Conservation (phyloP, 805 yeast genomes). For the Maudiozyma turicensis region DNA sequence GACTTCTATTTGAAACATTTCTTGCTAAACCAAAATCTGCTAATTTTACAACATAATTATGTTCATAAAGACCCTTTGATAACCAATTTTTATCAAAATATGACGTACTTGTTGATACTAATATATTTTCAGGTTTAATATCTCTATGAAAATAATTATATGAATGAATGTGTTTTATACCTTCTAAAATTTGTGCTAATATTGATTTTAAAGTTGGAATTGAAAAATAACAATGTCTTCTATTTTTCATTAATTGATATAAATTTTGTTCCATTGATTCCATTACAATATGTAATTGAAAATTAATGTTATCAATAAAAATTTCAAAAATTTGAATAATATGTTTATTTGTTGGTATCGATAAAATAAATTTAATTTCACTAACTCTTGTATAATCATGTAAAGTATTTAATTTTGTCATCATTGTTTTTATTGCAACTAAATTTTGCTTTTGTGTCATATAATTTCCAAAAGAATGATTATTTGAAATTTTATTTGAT, state of each 20-base stretch:
- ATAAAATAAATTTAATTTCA: constrained; percentile 56
- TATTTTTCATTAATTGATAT: constrained; percentile 61
- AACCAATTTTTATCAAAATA: constrained; percentile 37
- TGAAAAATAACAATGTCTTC: constrained; percentile 46
- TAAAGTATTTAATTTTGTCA: constrained; percentile 40
- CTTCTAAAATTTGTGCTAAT: constrained; percentile 61
- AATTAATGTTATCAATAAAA: constrained; percentile 55
- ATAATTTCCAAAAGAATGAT: constrained; percentile 19
- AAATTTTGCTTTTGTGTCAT: constrained; percentile 29
- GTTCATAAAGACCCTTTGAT: constrained; percentile 17
- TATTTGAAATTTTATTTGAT: constrained; percentile 5
- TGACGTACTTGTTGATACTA: constrained; percentile 49
- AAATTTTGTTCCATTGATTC: constrained; percentile 80
- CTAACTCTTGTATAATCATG: constrained; percentile 51
- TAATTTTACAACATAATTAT: constrained; percentile 53
- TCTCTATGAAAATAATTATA: constrained; percentile 65
- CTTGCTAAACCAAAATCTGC: constrained; percentile 80
- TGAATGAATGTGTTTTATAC: constrained; percentile 73
- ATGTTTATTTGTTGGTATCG: constrained; percentile 61
- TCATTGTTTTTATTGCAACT: constrained; percentile 82
- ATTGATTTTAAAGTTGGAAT: constrained; percentile 54
- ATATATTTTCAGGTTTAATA: constrained; percentile 86
- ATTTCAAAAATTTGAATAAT: constrained; percentile 70
- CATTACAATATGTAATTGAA: constrained; percentile 72
- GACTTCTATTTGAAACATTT: constrained; percentile 40